phyloP scores from a whole-genome alignment of 495 filamentous ascomycete genomes.

The Emericellopsis terricola region DNA sequence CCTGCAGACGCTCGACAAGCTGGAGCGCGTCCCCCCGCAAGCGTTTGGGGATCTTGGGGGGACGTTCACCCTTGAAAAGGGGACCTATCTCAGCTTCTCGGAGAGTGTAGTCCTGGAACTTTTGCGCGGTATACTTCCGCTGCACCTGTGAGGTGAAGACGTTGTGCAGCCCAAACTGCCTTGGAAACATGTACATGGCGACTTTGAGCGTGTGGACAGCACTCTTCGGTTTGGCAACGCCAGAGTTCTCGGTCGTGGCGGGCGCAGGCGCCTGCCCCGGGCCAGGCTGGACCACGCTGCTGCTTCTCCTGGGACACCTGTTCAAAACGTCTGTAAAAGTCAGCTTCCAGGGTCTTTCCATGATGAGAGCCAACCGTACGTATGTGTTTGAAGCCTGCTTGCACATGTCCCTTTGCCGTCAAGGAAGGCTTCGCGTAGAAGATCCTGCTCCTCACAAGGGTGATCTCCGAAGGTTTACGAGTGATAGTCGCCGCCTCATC shows the following conservation, averaged over 20 bases:
- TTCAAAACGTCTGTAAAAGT: conserved; percentile 68
- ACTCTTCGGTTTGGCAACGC: no score
- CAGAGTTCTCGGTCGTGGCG: no score
- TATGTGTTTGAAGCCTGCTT: conserved; percentile 60
- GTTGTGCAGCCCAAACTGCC: conserved; percentile 80
- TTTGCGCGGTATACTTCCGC: conserved; percentile 41
- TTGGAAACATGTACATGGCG: conserved; percentile 86
- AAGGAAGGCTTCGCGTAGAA: conserved; percentile 60
- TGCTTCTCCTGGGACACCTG: no score
- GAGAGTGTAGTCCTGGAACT: conserved; percentile 64
- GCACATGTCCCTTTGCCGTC: conserved; percentile 45
- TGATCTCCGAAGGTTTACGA: conserved; percentile 37
- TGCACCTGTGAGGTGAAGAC: conserved; percentile 62
- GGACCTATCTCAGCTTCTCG: conserved; percentile 64
- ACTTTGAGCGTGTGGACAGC: conserved; percentile 52
- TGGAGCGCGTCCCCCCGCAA: conserved; percentile 41
- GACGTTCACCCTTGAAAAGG: conserved; percentile 4
- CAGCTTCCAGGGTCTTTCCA: no score
- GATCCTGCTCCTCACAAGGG: conserved; percentile 69
- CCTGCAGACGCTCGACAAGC: conserved; percentile 51
- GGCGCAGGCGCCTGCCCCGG: no score
- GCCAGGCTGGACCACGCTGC: no score
- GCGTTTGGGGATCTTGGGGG: conserved; percentile 48
- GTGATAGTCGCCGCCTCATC: conserved; percentile 6
- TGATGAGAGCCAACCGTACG: no score